Base-by-base conservation (phyloP, 345 rosid genomes). In the Gossypium thurberi region DNA sequence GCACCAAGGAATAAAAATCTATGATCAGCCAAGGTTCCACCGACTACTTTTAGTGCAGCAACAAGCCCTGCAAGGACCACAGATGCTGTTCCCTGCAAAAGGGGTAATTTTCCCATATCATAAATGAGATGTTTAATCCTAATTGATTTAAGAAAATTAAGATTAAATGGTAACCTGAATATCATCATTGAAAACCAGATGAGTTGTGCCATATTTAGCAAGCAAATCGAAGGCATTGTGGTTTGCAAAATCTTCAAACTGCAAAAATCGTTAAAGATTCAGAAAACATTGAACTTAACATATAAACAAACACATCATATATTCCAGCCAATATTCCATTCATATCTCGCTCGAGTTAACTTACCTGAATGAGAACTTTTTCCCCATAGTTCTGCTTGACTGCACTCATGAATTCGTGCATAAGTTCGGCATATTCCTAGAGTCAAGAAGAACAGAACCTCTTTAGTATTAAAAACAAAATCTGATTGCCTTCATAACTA, bases 211-310 rank as follows among this genome's bases (percentile, higher is more conserved):
- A 77, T 95, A 92, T 82, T 90, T 89, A 62, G 88, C 96, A 23
- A 95, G 87, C 74, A 95, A 83, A 69, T 92, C 92, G 60, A 95
- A 95, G 64, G 99, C 99, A 81, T 92, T 92, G 82, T 95, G 99
- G 83, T 95, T 95, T 26, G 99, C 99, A 26, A 95, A 95, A 84
- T 95, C 98, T 81, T 95, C 99, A 78, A 89, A 95, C 97, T 94
- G 91, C 82, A 85, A 80, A 50, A 33, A 51, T 42, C 14, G 33
- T 25, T 59, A 15, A 50, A 67, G 58, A 63, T 74, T 62, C 55
- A 64, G 67, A 48, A 48, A 47, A 42, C 12, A 4, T 15, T 44
- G 28, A 56, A 15, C 57, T 42, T 55, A 46, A 61, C 26, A 18
- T 37, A 48, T 2, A 69, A 52, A 40, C 40, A 53, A 50, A 15